Conservation (phyloP, 352 stramenopile species). For the Phytophthora pseudosyringae region DNA sequence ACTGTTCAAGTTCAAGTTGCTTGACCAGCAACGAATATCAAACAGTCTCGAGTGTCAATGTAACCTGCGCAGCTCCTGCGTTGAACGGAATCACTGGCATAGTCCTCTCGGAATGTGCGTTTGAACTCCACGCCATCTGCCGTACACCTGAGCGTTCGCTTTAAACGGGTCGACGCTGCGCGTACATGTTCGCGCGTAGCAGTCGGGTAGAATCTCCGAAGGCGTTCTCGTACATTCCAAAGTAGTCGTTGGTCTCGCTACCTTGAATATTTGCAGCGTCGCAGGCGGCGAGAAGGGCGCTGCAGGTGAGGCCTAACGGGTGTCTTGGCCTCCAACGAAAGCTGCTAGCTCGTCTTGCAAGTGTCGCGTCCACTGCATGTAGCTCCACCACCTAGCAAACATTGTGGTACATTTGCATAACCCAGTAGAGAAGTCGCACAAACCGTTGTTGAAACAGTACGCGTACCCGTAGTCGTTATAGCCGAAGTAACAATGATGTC, state of each 20-base stretch:
- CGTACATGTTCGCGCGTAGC: slow-evolving; percentile 84
- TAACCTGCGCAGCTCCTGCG: slow-evolving; percentile 45
- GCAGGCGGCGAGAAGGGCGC: slow-evolving; percentile 64
- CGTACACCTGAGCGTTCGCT: slow-evolving; percentile 59
- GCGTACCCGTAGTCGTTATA: slow-evolving; percentile 33
- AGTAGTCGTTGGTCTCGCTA: slow-evolving; percentile 75
- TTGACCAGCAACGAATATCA: slow-evolving; percentile 7
- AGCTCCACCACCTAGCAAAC: slow-evolving; percentile 69
- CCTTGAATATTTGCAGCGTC: slow-evolving; percentile 87
- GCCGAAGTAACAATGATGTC: slow-evolving; percentile 9
- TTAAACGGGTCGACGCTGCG: slow-evolving; percentile 87
- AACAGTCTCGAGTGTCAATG: slow-evolving; percentile 63
- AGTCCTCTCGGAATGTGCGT: slow-evolving; percentile 71
- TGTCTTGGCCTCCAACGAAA: slow-evolving; percentile 54
- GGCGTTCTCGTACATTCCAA: slow-evolving; percentile 65
- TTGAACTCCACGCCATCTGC: slow-evolving; percentile 63
- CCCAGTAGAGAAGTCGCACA: slow-evolving; percentile 63
- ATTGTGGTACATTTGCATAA: slow-evolving; percentile 69
- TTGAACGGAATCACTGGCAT: slow-evolving; percentile 61
- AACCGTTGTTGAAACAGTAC: slow-evolving; percentile 88
- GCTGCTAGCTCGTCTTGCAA: slow-evolving; percentile 79
- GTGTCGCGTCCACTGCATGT: slow-evolving; percentile 80
- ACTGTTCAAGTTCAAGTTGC: too few species aligned
- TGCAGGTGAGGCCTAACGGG: slow-evolving; percentile 63
- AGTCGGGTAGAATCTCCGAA: slow-evolving; percentile 68